Conservation (phyloP, 306 rosid genomes). For the Rosa persica region DNA sequence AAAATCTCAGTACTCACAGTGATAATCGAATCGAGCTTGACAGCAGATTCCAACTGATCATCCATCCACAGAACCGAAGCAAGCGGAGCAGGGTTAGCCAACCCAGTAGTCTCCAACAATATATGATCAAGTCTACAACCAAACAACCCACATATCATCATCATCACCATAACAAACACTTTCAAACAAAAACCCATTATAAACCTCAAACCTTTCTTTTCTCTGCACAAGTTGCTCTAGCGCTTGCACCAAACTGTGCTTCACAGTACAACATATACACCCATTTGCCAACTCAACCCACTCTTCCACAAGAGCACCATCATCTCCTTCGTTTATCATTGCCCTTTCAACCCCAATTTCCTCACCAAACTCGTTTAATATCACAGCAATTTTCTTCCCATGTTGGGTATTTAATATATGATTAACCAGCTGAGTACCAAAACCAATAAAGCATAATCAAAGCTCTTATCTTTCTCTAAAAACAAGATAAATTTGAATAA, state of each 20-base stretch:
- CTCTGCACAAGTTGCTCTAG: slow-evolving; percentile 88
- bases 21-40: slow-evolving; percentile 88
- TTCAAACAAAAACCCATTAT: background rate
- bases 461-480: background rate
- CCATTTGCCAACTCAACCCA: slow-evolving; percentile 99
- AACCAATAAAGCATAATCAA: slow-evolving; percentile 11
- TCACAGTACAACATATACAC: slow-evolving; percentile 85
- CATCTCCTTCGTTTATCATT: slow-evolving; percentile 92
- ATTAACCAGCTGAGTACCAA: slow-evolving; percentile 65
- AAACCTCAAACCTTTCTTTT: slow-evolving; percentile 65
- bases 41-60: slow-evolving; percentile 82
- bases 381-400: slow-evolving; percentile 94
- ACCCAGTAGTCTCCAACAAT: slow-evolving; percentile 92
- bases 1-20: slow-evolving; percentile 51
- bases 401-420: slow-evolving; percentile 74
- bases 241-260: slow-evolving; percentile 94
- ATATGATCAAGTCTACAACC: slow-evolving; percentile 79
- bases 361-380: slow-evolving; percentile 92
- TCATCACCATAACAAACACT: background rate
- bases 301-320: slow-evolving; percentile 89
- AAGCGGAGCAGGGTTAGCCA: slow-evolving; percentile 98
- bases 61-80: slow-evolving; percentile 97
- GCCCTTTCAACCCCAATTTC: slow-evolving; percentile 98
- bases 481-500: background rate
- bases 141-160: background rate